phyloP scores from a whole-genome alignment of 257 asterid genomes.

The Solanum paucissectum region DNA sequence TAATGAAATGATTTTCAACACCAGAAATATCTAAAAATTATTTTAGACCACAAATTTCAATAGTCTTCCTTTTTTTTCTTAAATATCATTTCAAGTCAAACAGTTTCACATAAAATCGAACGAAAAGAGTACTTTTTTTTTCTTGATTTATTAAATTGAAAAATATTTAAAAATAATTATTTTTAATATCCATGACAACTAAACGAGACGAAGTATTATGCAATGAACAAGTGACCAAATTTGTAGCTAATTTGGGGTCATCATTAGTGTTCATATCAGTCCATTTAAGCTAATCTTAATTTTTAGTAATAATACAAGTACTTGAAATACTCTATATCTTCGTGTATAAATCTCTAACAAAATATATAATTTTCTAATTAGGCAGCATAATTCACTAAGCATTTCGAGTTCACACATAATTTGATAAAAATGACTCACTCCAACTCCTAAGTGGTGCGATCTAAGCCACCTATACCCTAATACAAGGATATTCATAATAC shows the following conservation, averaged over 20 bases:
- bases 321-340: neutral
- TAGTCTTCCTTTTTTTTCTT: accelerated
- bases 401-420: no score
- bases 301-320: neutral
- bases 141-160: no score
- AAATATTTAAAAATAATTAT: no score
- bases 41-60: no score
- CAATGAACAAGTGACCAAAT: neutral
- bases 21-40: accelerated
- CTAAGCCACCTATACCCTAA: neutral
- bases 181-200: neutral
- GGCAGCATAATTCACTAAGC: neutral
- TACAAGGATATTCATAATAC: neutral
- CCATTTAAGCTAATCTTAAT: neutral
- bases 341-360: neutral
- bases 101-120: accelerated
- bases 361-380: no score
- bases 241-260: neutral
- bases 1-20: no score
- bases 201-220: accelerated
- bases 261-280: neutral
- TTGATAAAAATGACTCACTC: neutral
- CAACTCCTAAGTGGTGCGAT: neutral
- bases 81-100: no score
- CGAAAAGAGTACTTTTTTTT: no score